Percentiles rank a stretch among this genome's conserved stretches.
phyloP scores from a whole-genome alignment of 2,329 filamentous ascomycete species.

The Phialophora expanda region DNA sequence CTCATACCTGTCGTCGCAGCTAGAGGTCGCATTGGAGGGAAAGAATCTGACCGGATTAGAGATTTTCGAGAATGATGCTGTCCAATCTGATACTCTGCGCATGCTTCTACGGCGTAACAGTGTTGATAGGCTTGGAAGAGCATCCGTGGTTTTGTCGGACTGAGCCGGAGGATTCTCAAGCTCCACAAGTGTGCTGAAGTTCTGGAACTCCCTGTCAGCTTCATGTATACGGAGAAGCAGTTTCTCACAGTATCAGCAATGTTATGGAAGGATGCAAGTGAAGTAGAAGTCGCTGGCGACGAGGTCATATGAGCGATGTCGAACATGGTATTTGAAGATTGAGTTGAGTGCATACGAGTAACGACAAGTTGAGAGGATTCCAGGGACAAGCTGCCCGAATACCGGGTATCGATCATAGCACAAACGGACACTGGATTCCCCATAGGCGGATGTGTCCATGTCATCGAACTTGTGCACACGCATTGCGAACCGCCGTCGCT shows the following conservation, averaged over 20 bases:
- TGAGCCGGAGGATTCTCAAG: not conserved
- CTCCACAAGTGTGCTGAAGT: not conserved
- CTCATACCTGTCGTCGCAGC: not conserved
- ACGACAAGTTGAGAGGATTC: not conserved
- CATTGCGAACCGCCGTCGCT: not conserved
- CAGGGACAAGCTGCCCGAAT: not conserved
- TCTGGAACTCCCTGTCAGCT: slow-evolving; percentile 8
- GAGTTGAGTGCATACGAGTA: not conserved
- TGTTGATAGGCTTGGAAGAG: not conserved
- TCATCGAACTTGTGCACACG: not conserved
- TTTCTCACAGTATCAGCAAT: not conserved
- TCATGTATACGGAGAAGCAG: slow-evolving; percentile 9
- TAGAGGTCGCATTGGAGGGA: not conserved
- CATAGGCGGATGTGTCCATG: not conserved
- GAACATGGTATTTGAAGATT: not conserved
- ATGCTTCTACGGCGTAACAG: slow-evolving; percentile 4
- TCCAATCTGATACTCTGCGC: not conserved
- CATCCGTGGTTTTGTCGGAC: slow-evolving; percentile 6
- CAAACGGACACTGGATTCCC: not conserved
- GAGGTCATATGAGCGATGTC: not conserved
- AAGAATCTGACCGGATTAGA: not conserved
- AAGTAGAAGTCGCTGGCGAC: not conserved
- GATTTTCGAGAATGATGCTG: not conserved
- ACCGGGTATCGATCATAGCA: not conserved
- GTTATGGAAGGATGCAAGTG: not conserved